Base-by-base conservation (phyloP, 2,329 filamentous ascomycete species). In the Alternaria gansuensis region DNA sequence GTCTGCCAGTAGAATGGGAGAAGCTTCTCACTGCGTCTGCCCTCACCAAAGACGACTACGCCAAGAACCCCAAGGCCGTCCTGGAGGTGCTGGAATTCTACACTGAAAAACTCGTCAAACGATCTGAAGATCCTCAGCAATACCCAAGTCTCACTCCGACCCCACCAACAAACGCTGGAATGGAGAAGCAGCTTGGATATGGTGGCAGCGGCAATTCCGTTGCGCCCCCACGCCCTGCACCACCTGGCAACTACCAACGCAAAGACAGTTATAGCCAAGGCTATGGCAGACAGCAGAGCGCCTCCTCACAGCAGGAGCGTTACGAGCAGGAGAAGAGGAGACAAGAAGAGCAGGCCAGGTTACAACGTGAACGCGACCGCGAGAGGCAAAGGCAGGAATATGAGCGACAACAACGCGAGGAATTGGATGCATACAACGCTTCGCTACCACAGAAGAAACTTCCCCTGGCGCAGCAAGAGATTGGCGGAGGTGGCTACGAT, bases 41-140 rank as follows among this genome's bases (percentile, higher is more conserved):
- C 58, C 95, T 99, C 73, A 98, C 95, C 59, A 97, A 97, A 79
- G 95, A 99, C 73, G 95, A 99, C 77, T 98, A 98, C 79, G 92
- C 96, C 80, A 93, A 95, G 74, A 97, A 99, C 73, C 95, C 95
- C 5, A 81, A 83, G 63, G 82, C 82, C 29, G 82, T 84, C 26
- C 88, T 92, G 54, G 91, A 94, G 75, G 91, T 92, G 43, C 82
- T 94, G 17, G 90, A 93, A 75, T 94, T 94, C 79, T 94, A 93
- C 79, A 92, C 90, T 1, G 90, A 93, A 77, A 89, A 83, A 73
- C 77, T 93, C 46, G 89, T 90, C 63, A 92, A 92, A 81, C 84
- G 89, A 62, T 84, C 86, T 50, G 88, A 92, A 56, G 88, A 92
- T 72, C 88, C 89, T 9, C 84, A 86, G 65, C 84, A 86, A 69